A percentile compares a stretch with the other conserved stretches of the same genome.
Evolutionary conservation across 257 asterid genomes (phyloP).

Genomic region (Prunella vulgaris): DNA sequence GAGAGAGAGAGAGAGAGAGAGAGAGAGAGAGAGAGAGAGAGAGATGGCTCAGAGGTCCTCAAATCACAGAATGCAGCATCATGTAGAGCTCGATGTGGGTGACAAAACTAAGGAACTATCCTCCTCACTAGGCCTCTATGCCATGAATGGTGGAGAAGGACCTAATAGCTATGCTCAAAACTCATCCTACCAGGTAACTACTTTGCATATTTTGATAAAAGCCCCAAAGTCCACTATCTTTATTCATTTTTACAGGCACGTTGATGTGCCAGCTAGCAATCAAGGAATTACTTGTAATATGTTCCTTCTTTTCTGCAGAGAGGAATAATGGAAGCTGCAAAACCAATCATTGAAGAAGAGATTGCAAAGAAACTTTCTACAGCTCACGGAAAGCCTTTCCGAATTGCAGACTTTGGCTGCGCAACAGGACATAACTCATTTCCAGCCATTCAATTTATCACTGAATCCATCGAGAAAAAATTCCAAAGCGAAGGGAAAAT

Average conservation of each 20-base stretch:
- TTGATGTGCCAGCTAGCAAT: not conserved
- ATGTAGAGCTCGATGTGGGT: not conserved
- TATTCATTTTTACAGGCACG: not conserved
- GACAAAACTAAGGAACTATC: constrained; percentile 15
- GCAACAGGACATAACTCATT: constrained; percentile 50
- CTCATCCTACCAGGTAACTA: constrained; percentile 46
- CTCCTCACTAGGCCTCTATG: constrained; percentile 18
- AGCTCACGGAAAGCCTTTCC: not conserved
- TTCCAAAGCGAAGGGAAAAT: not conserved
- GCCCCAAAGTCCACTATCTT: too few relatives aligned
- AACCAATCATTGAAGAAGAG: constrained; percentile 28
- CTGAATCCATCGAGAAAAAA: constrained; percentile 23
- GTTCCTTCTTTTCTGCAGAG: constrained; percentile 23
- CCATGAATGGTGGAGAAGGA: constrained; percentile 45
- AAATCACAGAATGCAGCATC: not conserved
- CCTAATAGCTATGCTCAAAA: constrained; percentile 37
- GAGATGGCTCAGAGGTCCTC: not conserved
- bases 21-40: too few relatives aligned
- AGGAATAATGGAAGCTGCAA: constrained; percentile 31
- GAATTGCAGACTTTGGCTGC: constrained; percentile 53
- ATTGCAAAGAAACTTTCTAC: constrained; percentile 19
- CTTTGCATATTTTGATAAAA: not conserved
- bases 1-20: too few relatives aligned
- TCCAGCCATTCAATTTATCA: constrained; percentile 37
- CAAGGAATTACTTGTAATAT: not conserved